Evolutionary conservation across 768 basidiomycete species (phyloP).

Genomic region (Russula dissimulans): DNA sequence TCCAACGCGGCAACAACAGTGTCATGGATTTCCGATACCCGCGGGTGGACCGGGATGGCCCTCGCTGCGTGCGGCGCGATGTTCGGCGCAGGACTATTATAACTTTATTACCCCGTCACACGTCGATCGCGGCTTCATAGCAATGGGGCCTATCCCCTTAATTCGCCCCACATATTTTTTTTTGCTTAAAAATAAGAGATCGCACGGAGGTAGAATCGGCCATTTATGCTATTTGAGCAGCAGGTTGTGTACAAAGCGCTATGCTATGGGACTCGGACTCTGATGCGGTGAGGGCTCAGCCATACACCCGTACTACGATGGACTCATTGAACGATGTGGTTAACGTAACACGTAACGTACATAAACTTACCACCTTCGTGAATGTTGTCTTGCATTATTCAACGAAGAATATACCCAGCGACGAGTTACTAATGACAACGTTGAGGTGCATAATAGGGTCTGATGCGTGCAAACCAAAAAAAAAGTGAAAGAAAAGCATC

Average conservation of each 20-base stretch:
- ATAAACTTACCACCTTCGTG: not conserved
- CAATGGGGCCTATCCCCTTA: not conserved
- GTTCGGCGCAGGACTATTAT: constrained; percentile 8
- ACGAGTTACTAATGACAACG: not conserved
- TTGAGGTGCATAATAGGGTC: not conserved
- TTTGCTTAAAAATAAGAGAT: too few species aligned
- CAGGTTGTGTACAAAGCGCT: too few species aligned
- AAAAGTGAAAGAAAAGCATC: not conserved
- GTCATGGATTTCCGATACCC: not conserved
- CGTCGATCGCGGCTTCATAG: not conserved
- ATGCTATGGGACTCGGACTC: too few species aligned
- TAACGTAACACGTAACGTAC: not conserved
- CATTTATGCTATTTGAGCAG: not conserved
- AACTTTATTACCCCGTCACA: not conserved
- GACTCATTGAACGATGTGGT: too few species aligned
- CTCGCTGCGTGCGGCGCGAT: constrained; percentile 2
- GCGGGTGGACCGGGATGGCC: not conserved
- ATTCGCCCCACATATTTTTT: too few species aligned
- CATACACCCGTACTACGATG: not conserved
- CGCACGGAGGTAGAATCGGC: not conserved
- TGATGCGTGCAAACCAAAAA: not conserved
- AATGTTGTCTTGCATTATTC: not conserved
- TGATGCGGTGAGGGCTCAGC: too few species aligned
- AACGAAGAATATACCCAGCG: constrained; percentile 9
- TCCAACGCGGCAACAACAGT: not conserved